Percentiles rank a stretch among this genome's conserved stretches.
Conservation (phyloP, 805 yeast genomes). For the Huiozyma sinensis region DNA sequence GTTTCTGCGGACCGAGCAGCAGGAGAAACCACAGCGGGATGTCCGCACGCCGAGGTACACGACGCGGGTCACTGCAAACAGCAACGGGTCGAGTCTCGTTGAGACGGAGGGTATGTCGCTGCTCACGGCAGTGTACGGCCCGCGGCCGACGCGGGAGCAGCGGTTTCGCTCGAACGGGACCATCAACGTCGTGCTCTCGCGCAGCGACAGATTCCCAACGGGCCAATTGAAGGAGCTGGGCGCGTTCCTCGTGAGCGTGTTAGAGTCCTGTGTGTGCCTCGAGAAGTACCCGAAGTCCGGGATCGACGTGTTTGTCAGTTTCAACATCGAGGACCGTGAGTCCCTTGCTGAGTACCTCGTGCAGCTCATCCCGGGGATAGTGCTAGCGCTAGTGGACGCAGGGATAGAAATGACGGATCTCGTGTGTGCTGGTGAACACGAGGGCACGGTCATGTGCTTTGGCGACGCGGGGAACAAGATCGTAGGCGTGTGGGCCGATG, state of each 20-base stretch:
- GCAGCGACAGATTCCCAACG: conserved; percentile 24
- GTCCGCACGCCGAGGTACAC: conserved; percentile 15
- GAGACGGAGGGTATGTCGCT: conserved; percentile 46
- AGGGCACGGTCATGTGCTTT: conserved; percentile 38
- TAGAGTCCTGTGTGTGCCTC: conserved; percentile 33
- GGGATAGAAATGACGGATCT: conserved; percentile 72
- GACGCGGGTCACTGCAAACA: conserved; percentile 59
- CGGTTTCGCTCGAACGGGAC: conserved; percentile 59
- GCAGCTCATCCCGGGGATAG: conserved; percentile 32
- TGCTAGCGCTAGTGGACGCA: conserved; percentile 73
- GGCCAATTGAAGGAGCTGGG: conserved; percentile 33
- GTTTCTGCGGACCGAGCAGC: conserved; percentile 15
- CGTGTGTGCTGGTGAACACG: conserved; percentile 43
- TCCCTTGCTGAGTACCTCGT: conserved; percentile 25
- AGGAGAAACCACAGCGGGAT: conserved; percentile 6
- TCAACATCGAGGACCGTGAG: conserved; percentile 32
- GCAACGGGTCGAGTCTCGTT: conserved; percentile 74
- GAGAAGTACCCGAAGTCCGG: conserved; percentile 83
- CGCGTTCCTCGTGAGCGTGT: conserved; percentile 30
- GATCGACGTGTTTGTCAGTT: conserved; percentile 63
- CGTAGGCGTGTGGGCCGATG: conserved; percentile 48
- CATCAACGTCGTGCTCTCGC: conserved; percentile 39
- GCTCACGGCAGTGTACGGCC: conserved; percentile 74
- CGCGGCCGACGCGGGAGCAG: conserved; percentile 65
- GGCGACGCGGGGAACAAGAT: conserved; percentile 47